Base-by-base conservation (phyloP, 345 rosid species). In the Eucalyptus guilfoylei region DNA sequence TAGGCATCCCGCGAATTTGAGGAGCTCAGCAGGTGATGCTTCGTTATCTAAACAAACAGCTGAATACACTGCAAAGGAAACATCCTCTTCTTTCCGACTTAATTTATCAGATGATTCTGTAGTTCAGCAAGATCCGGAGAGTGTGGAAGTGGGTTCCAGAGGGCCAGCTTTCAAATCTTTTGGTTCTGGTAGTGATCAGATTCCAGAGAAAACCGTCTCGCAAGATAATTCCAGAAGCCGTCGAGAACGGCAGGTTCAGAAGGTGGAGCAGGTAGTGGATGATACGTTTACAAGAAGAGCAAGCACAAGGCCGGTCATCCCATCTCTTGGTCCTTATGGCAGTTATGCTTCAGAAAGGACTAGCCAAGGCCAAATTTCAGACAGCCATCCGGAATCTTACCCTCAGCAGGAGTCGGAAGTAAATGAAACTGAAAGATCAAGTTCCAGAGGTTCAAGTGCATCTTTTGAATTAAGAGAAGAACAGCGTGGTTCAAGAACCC, bases 1-100 rank as follows among this genome's bases (percentile, higher is more conserved):
- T 83, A 92, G 86, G 90, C 94, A 10, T 91, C 97, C 94, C 30
- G 93, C 94, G 19, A 94, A 92, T 91, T 92, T 30, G 45, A 89
- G 86, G 90, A 92, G 92, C 87, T 88, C 91, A 3, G 86, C 86
- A 64, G 91, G 32, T 32, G 88, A 88, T 88, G 45, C 72, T 89
- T 91, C 91, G 87, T 89, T 85, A 88, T 88, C 91, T 86, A 91
- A 88, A 86, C 90, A 91, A 89, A 92, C 91, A 64, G 88, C 91
- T 9, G 93, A 92, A 88, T 90, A 90, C 88, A 76, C 89, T 23
- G 88, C 88, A 60, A 60, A 85, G 87, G 91, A 90, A 80, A 50
- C 87, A 14, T 88, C 86, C 42, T 90, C 94, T 89, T 81, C 67
- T 26, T 88, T 91, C 45, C 81, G 42, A 69, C 88, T 89, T 28